Conservation (phyloP, 805 yeast genomes). For the Cyberlindnera veronae region DNA sequence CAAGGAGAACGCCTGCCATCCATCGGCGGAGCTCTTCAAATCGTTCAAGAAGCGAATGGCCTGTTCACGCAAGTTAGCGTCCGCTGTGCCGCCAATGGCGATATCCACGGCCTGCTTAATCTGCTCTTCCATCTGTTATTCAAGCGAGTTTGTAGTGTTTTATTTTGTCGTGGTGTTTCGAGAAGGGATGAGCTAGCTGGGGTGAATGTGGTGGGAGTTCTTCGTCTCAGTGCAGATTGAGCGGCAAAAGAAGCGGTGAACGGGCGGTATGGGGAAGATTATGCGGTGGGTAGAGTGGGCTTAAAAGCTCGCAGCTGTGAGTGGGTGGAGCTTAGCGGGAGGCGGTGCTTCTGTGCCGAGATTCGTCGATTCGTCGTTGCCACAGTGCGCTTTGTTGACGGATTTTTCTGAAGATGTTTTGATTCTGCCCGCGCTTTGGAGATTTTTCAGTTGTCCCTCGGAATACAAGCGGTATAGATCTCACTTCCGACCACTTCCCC, state of each 20-base stretch:
- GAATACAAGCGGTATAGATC: not conserved
- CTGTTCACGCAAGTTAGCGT: constrained; percentile 26
- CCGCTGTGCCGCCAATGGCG: constrained; percentile 29
- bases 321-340: not conserved
- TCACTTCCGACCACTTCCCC: not conserved
- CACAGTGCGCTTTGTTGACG: not conserved
- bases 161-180: not conserved
- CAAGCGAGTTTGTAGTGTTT: not conserved
- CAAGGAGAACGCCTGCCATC: constrained; percentile 45
- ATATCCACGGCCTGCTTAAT: constrained; percentile 31
- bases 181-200: not conserved
- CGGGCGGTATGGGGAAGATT: too few relatives aligned
- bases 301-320: not conserved
- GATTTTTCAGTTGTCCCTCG: constrained; percentile 1
- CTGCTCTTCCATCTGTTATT: constrained; percentile 19
- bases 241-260: too few relatives aligned
- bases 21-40: constrained; percentile 40
- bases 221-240: too few relatives aligned
- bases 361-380: too few relatives aligned
- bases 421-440: constrained; percentile 6
- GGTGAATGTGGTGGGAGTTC: too few relatives aligned
- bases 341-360: not conserved
- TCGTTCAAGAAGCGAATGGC: constrained; percentile 43
- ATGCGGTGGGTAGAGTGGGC: too few relatives aligned
- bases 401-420: constrained; percentile 8